Evolutionary conservation across 495 filamentous ascomycete genomes (phyloP).

Genomic region (Bacidia gigantensis): DNA sequence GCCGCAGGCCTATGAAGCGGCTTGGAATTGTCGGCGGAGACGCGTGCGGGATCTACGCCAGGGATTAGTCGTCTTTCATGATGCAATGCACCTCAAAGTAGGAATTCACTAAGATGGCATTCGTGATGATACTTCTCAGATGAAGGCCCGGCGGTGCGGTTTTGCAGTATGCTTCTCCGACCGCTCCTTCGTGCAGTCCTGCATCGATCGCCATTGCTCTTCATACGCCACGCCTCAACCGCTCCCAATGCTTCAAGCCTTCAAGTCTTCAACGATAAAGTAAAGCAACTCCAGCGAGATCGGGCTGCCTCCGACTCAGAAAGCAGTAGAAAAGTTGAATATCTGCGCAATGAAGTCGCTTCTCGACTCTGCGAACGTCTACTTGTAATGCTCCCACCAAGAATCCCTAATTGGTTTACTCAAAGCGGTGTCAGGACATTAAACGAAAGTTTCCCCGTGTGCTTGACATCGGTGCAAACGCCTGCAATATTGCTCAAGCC

Average conservation of each 20-base stretch:
- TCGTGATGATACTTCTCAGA: too few relatives aligned
- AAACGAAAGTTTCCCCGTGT: constrained; percentile 72
- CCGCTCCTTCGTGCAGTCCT: constrained; percentile 15
- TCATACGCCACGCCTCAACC: constrained; percentile 52
- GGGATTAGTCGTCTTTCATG: neutral
- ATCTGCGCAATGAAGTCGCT: constrained; percentile 85
- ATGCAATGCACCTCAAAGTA: neutral
- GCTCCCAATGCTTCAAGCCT: constrained; percentile 59
- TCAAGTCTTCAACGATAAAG: constrained; percentile 79
- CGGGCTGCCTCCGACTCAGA: constrained; percentile 60
- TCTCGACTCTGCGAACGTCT: constrained; percentile 73
- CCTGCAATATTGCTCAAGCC: constrained; percentile 80
- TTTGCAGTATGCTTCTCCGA: too few relatives aligned
- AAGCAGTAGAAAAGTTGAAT: constrained; percentile 66
- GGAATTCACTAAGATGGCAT: neutral
- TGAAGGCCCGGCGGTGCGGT: too few relatives aligned
- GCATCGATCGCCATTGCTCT: constrained; percentile 3
- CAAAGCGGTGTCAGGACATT: constrained; percentile 50
- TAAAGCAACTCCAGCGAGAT: constrained; percentile 84
- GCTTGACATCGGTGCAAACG: constrained; percentile 90
- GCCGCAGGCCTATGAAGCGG: too few relatives aligned
- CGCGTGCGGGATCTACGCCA: neutral
- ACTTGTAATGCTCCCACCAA: constrained; percentile 24
- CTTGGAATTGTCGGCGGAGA: too few relatives aligned
- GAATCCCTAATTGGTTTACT: neutral